Evolutionary conservation across 495 filamentous ascomycete genomes (phyloP), one percentile per base, ranked within the genome.

Genomic region (Umbilicaria muhlenbergii): DNA sequence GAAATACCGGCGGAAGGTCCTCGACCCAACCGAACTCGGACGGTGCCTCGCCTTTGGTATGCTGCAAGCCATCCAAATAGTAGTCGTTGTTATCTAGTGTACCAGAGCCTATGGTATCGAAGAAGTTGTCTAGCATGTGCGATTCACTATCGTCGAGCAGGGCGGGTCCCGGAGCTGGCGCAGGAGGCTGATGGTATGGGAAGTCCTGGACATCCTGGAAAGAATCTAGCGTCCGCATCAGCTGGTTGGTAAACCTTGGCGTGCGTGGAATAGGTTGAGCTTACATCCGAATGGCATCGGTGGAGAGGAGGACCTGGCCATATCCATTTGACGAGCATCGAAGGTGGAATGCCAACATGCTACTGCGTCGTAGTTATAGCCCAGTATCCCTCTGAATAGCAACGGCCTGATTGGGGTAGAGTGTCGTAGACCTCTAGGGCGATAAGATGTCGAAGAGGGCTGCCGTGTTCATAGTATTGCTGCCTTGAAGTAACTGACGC

Each of bases 61-160:
- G 59, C 16, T 46, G 38, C 19, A 56, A 54, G 18, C 57, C 53
- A 21, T 55, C 51, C 39, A 67, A 53, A 60, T 66, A 72, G 39
- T 68, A 68, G 14, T 69, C 66, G 37, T 61, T 64, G 21, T 65
- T 53, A 28, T 53, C 46, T 40, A 75, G 70, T n/a, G 68, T 64
- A 39, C 72, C 69, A 2, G 70, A 61, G 42, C 70, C 69, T 54
- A 79, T 63, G 15, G 67, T 73, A 39, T 70, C 73, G 54, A 80
- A 78, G 58, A 80, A 81, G 47, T 60, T 68, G 24, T 70, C 67
- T n/a, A 80, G 63, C 58, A 76, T 67, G 46, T 67, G 73, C 33
- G 66, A 70, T 52, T 81, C 77, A 43, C 68, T 68, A 51, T 77
- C 70, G 45, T 74, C 69, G 46, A 80, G 68, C 38, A 80, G 62